These are phyloP conservation scores for Colletotrichum sp. DNA, from an alignment of 2,329 filamentous ascomycete species.

Conservation along the genomic window DNA sequence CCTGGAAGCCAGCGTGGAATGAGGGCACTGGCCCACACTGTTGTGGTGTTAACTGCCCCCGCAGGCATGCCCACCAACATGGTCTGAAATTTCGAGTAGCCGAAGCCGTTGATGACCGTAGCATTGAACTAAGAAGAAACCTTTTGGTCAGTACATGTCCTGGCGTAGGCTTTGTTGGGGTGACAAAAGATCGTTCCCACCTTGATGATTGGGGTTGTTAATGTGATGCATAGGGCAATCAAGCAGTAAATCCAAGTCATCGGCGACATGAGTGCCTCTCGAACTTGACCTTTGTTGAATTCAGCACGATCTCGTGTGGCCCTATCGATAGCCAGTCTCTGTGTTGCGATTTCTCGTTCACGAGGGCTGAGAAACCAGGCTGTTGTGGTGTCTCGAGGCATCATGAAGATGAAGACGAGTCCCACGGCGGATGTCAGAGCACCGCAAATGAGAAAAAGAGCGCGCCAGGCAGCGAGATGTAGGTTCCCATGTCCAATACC, in stretches of 20 bases:
- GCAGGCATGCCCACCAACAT: conserved; percentile 20
- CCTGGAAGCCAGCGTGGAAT: conserved; percentile 23
- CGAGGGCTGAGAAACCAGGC: conserved; percentile 1
- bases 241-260: conserved; percentile 20
- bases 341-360: background rate
- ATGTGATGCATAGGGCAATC: conserved; percentile 26
- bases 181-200: background rate
- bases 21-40: conserved; percentile 22
- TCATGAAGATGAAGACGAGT: background rate
- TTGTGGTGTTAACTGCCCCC: conserved; percentile 1
- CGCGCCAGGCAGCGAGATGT: conserved; percentile 21
- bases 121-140: background rate
- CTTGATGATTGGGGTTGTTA: conserved; percentile 26
- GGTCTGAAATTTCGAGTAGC: conserved; percentile 16
- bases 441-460: conserved; percentile 24
- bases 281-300: conserved; percentile 23
- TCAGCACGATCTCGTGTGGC: conserved; percentile 15
- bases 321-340: conserved; percentile 24
- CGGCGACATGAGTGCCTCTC: conserved; percentile 22
- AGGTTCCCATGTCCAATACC: conserved; percentile 24
- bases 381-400: conserved; percentile 1
- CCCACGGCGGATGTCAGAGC: background rate
- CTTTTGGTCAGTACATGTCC: background rate
- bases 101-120: conserved; percentile 22
- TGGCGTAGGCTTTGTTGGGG: rapidly evolving